Evolutionary conservation across 1,139 yeast genomes (phyloP).

Genomic region (Yarrowia galli): DNA sequence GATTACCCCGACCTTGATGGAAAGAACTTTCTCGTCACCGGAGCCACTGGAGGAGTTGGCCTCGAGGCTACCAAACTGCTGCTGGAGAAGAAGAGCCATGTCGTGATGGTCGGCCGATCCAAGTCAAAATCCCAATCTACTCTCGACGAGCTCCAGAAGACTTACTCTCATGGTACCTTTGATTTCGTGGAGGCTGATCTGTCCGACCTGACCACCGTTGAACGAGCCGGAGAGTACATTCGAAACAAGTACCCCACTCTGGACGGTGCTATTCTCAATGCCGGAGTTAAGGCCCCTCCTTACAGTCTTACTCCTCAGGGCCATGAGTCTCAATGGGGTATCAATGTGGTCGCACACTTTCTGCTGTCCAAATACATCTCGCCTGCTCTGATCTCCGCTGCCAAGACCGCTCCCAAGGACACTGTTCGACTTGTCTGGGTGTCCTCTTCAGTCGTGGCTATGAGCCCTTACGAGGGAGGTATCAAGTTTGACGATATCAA

Average conservation of each 20-base stretch:
- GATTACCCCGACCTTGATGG: slow-evolving; percentile 57
- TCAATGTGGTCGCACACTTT: slow-evolving; percentile 61
- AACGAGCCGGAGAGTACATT: slow-evolving; percentile 19
- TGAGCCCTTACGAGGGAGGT: slow-evolving; percentile 45
- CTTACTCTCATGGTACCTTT: slow-evolving; percentile 9
- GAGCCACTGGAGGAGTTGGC: slow-evolving; percentile 50
- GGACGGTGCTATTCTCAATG: slow-evolving; percentile 50
- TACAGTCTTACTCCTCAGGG: slow-evolving; percentile 56
- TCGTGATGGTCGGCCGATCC: slow-evolving; percentile 46
- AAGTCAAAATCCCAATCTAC: slow-evolving; percentile 43
- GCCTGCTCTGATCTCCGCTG: slow-evolving; percentile 54
- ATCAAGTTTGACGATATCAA: slow-evolving; percentile 53
- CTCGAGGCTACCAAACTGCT: slow-evolving; percentile 44
- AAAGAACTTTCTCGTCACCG: slow-evolving; percentile 50
- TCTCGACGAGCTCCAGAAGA: slow-evolving; percentile 41
- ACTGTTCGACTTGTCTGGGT: slow-evolving; percentile 57
- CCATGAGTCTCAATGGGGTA: slow-evolving; percentile 60
- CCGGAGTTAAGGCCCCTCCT: slow-evolving; percentile 60
- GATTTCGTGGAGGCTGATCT: slow-evolving; percentile 33
- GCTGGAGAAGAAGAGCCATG: slow-evolving; percentile 46
- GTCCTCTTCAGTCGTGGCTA: slow-evolving; percentile 54
- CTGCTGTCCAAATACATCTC: slow-evolving; percentile 58
- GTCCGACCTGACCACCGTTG: slow-evolving; percentile 10
- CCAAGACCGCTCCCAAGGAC: slow-evolving; percentile 44
- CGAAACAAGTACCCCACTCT: slow-evolving; percentile 16